These are phyloP conservation scores for Geoglossum glabrum DNA, from an alignment of 495 filamentous ascomycete species.

Conservation along the genomic window DNA sequence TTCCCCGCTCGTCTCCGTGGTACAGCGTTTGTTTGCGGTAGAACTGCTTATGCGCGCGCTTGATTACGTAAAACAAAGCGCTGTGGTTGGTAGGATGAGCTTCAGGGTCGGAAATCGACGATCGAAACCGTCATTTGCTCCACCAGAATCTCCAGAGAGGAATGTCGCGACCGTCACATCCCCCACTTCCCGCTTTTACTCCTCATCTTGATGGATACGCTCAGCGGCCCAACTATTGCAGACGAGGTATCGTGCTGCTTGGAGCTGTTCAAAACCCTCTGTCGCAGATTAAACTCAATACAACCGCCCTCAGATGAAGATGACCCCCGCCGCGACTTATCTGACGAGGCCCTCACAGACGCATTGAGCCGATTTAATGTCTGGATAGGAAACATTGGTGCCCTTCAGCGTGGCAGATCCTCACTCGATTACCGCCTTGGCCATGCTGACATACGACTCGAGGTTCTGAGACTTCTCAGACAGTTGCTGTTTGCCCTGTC, in stretches of 20 bases:
- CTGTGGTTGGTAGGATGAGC: too few species aligned
- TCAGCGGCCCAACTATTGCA: too few species aligned
- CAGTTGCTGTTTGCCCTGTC: background rate
- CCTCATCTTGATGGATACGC: too few species aligned
- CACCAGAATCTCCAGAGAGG: too few species aligned
- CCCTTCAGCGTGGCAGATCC: background rate
- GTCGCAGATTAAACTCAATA: background rate
- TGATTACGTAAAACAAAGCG: too few species aligned
- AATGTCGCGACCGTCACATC: too few species aligned
- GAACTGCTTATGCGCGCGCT: too few species aligned
- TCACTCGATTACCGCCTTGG: background rate
- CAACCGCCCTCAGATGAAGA: background rate
- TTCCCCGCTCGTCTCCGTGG: too few species aligned
- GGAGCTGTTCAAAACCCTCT: background rate
- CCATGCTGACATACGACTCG: background rate
- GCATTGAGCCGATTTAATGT: background rate
- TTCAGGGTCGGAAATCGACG: too few species aligned
- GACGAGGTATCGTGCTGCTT: background rate
- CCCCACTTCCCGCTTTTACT: too few species aligned
- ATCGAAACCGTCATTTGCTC: too few species aligned
- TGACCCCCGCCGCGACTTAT: background rate
- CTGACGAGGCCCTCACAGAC: background rate
- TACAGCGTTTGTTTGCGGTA: too few species aligned
- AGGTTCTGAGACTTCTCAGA: background rate
- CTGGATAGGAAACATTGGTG: slow-evolving; percentile 1